Evolutionary conservation across 2,329 filamentous ascomycete genomes (phyloP), one percentile per base, ranked within the genome.

Genomic region (Teratosphaeria epicoccoides): DNA sequence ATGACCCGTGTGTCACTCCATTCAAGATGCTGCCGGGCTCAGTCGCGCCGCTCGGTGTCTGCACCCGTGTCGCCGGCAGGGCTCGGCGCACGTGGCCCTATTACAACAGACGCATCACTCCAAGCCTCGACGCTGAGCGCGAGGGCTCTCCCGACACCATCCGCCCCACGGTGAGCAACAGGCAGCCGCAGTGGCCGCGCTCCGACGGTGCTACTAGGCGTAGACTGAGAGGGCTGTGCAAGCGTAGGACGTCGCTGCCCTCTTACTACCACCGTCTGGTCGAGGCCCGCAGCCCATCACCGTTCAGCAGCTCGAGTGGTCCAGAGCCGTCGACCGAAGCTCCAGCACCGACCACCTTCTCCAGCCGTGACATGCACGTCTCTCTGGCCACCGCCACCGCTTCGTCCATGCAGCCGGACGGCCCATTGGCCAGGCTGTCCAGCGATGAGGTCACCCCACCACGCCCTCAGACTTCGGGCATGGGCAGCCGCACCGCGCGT

Each of bases 11-110:
- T 3, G 75, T 83, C 46, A 84, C 81, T 1, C 81, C 81, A 0
- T 84, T 84, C 72, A 84, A 84, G 62, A 81, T 80, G 68, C 73
- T 83, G 1, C 81, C 81, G 2, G 81, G 81, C 47, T 80, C 77
- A 43, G 73, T 78, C 28, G 81, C 81, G 33, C 81, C 81, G 10
- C 74, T 83, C 49, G 81, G 81, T 17, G 79, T 84, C 24, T 83
- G 81, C 57, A 76, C 81, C 59, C 77, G 80, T 52, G 80, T 84
- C 29, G 78, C 80, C 4, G 73, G 79, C 47, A 76, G 80, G 63
- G 81, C 81, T 26, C 78, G 76, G 62, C 76, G 75, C 61, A 80
- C 75, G 2, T 84, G 81, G 81, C 73, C 75, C 57, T 40, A n/a
- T n/a, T 71, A 71, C 44, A 68, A 71, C 24, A 70, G 71, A 46